These are phyloP conservation scores for Penicillium parvum DNA, from an alignment of 495 filamentous ascomycete genomes.

Conservation along the genomic window DNA sequence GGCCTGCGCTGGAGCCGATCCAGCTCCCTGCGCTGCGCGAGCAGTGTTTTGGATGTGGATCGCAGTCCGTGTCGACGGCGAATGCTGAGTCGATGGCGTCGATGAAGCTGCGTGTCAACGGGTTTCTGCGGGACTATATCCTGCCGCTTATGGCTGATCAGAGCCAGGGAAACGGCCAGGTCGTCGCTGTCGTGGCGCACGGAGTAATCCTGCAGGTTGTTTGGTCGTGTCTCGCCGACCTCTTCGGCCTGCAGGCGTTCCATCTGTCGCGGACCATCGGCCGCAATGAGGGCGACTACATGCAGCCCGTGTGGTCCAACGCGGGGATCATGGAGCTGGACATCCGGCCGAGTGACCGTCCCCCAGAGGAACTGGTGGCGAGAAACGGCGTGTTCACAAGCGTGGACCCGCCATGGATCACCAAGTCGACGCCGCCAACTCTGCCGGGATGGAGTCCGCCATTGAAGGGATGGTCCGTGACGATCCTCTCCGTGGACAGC, in stretches of 20 bases:
- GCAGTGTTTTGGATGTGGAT: conserved; percentile 16
- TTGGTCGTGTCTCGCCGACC: conserved; percentile 55
- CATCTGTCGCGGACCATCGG: conserved; percentile 14
- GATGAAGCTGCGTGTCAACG: conserved; percentile 57
- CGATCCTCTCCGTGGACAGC: conserved; percentile 37
- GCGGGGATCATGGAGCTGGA: conserved; percentile 58
- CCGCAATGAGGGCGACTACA: conserved; percentile 11
- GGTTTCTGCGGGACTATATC: conserved; percentile 59
- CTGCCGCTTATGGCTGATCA: conserved; percentile 46
- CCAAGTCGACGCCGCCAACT: background rate
- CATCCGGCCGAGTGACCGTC: conserved; percentile 21
- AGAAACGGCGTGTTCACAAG: background rate
- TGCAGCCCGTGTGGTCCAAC: conserved; percentile 51
- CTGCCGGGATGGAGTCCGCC: conserved; percentile 2
- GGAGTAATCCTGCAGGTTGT: conserved; percentile 69
- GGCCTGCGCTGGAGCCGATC: conserved; percentile 5
- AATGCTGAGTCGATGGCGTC: conserved; percentile 42
- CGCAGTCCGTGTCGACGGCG: background rate
- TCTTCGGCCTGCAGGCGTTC: conserved; percentile 43
- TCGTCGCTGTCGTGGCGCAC: conserved; percentile 67
- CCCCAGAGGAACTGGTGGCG: background rate
- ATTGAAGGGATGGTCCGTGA: conserved; percentile 15
- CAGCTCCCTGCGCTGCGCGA: conserved; percentile 15
- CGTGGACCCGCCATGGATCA: conserved; percentile 1
- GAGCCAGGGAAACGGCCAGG: conserved; percentile 9